phyloP scores from a whole-genome alignment of 768 basidiomycete genomes.

The Pleurotus platypus region DNA sequence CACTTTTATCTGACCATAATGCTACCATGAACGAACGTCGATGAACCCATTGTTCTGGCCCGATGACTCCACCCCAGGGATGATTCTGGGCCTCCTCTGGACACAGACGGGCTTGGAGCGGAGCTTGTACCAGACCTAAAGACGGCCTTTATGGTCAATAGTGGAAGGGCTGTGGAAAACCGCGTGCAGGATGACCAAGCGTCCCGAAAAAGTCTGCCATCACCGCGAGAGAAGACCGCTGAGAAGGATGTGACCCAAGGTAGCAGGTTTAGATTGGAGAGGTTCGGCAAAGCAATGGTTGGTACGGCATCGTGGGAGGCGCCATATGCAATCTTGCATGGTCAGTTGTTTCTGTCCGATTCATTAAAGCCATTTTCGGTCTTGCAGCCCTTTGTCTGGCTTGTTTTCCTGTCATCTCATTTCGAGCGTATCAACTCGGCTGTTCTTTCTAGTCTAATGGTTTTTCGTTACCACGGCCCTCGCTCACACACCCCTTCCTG shows the following conservation, averaged over 20 bases:
- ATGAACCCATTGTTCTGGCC: not conserved
- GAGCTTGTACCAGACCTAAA: slow-evolving; percentile 5
- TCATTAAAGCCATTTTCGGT: not conserved
- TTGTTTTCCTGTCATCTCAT: not conserved
- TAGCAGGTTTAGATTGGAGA: slow-evolving; percentile 46
- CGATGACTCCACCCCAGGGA: not conserved
- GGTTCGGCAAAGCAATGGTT: slow-evolving; percentile 76
- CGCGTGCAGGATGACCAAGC: not conserved
- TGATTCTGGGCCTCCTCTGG: not conserved
- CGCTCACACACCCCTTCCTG: not conserved
- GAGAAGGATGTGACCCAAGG: slow-evolving; percentile 20
- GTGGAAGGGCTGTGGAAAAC: slow-evolving; percentile 3
- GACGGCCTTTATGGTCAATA: slow-evolving; percentile 1
- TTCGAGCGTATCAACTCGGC: not conserved
- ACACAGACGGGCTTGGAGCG: not conserved
- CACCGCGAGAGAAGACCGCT: not conserved
- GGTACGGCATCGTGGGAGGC: slow-evolving; percentile 71
- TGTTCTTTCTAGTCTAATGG: not conserved
- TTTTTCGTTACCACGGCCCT: not conserved
- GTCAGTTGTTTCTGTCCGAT: slow-evolving; percentile 25
- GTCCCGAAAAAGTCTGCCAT: not conserved
- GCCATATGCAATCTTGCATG: slow-evolving; percentile 54
- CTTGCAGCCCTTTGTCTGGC: not conserved
- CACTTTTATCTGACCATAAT: not conserved
- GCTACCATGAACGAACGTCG: not conserved